These are phyloP conservation scores for Alnus glutinosa DNA, from an alignment of 306 rosid genomes.

Conservation along the genomic window DNA sequence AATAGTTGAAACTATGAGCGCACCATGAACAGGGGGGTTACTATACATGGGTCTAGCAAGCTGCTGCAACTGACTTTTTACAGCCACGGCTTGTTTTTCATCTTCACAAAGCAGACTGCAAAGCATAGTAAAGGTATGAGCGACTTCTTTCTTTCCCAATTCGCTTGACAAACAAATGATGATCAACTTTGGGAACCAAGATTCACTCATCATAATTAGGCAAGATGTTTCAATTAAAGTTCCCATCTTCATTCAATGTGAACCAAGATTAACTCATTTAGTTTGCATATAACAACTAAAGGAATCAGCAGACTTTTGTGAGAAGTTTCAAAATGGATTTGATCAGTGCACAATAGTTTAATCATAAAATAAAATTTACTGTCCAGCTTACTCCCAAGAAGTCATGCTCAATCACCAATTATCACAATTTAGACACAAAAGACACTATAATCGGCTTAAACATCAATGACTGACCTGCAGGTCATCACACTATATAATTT, in stretches of 20 bases:
- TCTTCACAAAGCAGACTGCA: constrained; percentile 88
- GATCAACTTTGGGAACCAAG: too few relatives aligned
- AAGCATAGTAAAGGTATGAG: constrained; percentile 14
- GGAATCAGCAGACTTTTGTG: background rate
- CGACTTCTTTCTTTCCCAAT: constrained; percentile 1
- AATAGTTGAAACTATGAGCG: constrained; percentile 73
- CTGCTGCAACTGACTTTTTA: constrained; percentile 88
- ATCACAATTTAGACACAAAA: background rate
- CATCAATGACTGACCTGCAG: background rate
- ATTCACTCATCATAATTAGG: too few relatives aligned
- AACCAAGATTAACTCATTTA: background rate
- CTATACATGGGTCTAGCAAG: constrained; percentile 98
- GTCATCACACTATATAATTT: background rate
- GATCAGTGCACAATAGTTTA: background rate
- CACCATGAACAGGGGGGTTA: constrained; percentile 94
- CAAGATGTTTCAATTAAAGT: too few relatives aligned
- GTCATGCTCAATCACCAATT: background rate
- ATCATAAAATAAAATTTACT: background rate
- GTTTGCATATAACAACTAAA: background rate
- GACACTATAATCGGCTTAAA: background rate
- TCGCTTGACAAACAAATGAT: constrained; percentile 14
- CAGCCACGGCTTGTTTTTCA: constrained; percentile 89
- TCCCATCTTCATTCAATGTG: too few relatives aligned
- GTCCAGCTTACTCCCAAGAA: background rate
- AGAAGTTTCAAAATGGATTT: background rate